Percentiles rank a stretch among this genome's conserved stretches.
These are phyloP conservation scores for Trypanosoma scelopori DNA, from an alignment of 208 protist species.

Conservation along the genomic window DNA sequence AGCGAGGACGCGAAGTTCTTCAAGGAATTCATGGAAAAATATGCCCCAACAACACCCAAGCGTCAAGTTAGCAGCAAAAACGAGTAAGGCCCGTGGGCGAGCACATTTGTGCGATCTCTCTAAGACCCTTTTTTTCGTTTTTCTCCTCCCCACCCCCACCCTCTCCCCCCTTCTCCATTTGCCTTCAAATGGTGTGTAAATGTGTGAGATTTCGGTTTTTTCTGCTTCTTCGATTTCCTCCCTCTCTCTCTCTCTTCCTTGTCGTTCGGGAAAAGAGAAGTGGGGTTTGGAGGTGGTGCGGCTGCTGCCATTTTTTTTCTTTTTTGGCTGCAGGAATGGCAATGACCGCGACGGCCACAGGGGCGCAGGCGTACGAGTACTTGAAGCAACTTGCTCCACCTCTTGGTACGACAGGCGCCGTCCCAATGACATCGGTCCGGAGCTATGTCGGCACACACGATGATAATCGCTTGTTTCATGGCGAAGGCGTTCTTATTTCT, in stretches of 20 bases:
- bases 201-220: conserved; percentile 1
- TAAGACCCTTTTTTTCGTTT: conserved; percentile 1
- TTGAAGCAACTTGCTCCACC: conserved; percentile 8
- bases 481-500: conserved; percentile 41
- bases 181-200: neutral
- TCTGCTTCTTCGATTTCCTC: neutral
- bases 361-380: conserved; percentile 19
- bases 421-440: conserved; percentile 14
- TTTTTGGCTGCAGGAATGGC: neutral
- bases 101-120: neutral
- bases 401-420: neutral
- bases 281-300: neutral
- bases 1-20: conserved; percentile 70
- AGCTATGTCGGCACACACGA: conserved; percentile 29
- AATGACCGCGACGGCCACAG: conserved; percentile 6
- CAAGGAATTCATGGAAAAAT: conserved; percentile 52
- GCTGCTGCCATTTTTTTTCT: conserved; percentile 1
- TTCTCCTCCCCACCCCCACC: too few species aligned
- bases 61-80: conserved; percentile 4
- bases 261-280: too few species aligned
- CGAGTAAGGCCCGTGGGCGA: neutral
- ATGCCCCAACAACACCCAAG: conserved; percentile 11
- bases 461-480: conserved; percentile 35
- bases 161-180: neutral
- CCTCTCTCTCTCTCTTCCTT: conserved; percentile 6